Evolutionary conservation across 176 grass and related monocot genomes (phyloP).

Genomic region (Miscanthus lutarioriparius): DNA sequence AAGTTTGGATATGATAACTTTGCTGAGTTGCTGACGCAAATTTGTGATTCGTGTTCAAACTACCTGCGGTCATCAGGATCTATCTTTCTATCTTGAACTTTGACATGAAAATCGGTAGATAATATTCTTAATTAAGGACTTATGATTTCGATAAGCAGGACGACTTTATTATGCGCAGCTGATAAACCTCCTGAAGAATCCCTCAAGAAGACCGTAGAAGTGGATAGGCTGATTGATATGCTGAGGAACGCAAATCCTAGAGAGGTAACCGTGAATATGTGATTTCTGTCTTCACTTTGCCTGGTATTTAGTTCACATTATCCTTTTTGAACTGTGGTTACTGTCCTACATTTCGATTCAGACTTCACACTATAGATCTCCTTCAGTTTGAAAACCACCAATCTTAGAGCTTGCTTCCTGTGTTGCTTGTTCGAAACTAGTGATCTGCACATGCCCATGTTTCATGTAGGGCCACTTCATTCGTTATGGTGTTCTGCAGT

Average conservation of each 20-base stretch:
- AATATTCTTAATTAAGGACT: background rate
- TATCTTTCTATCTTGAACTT: background rate
- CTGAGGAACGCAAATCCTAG: conserved; percentile 69
- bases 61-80: background rate
- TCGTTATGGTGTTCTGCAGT: background rate
- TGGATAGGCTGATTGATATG: conserved; percentile 77
- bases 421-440: conserved; percentile 9
- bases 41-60: conserved; percentile 11
- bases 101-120: background rate
- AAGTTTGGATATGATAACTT: background rate
- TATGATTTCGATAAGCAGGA: conserved; percentile 53
- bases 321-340: conserved; percentile 10
- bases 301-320: background rate
- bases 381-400: background rate
- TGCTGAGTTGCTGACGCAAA: background rate
- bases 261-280: conserved; percentile 47
- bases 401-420: background rate
- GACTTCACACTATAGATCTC: background rate
- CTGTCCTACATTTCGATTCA: conserved; percentile 6
- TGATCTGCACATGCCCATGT: background rate
- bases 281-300: conserved; percentile 9
- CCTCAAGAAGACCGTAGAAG: conserved; percentile 84
- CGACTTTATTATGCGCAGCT: conserved; percentile 48
- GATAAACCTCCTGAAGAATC: conserved; percentile 70
- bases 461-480: background rate